Conservation (phyloP, 371 early-diverging fungal genomes). For the Saksenaea oblongispora region DNA sequence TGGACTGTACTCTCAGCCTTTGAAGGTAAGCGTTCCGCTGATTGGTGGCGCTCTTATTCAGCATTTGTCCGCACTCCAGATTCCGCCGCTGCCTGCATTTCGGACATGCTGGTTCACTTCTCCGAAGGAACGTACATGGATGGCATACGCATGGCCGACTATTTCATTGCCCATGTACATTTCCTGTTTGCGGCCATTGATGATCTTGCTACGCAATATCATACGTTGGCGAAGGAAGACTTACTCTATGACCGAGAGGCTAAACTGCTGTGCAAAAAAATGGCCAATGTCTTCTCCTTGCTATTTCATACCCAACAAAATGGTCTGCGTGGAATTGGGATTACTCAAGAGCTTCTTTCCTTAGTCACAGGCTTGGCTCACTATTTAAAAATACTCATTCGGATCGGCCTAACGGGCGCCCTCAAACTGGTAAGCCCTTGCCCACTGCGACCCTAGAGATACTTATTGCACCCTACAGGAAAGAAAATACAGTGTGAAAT, state of each 20-base stretch:
- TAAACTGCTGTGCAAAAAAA: conserved; percentile 87
- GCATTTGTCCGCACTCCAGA: conserved; percentile 47
- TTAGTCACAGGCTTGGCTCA: conserved; percentile 94
- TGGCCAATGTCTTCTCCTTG: conserved; percentile 90
- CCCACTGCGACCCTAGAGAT: background rate
- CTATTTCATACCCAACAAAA: conserved; percentile 80
- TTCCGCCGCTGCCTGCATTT: conserved; percentile 95
- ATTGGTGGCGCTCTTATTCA: background rate
- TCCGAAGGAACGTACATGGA: conserved; percentile 83
- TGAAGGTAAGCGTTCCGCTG: conserved; percentile 29
- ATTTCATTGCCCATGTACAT: conserved; percentile 92
- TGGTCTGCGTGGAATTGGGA: conserved; percentile 67
- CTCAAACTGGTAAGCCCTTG: conserved; percentile 66
- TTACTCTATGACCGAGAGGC: conserved; percentile 83
- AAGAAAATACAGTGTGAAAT: conserved; percentile 13
- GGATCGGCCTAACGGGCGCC: conserved; percentile 87
- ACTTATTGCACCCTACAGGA: background rate
- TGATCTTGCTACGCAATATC: conserved; percentile 42
- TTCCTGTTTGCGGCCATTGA: conserved; percentile 91
- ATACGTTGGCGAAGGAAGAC: conserved; percentile 35
- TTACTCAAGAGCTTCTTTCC: conserved; percentile 88
- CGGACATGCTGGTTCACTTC: conserved; percentile 93
- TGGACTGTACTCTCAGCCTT: conserved; percentile 87
- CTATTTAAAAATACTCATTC: conserved; percentile 87
- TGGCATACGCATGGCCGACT: conserved; percentile 86